Conservation (phyloP, 352 stramenopile species). For the Globisporangium parvum region DNA sequence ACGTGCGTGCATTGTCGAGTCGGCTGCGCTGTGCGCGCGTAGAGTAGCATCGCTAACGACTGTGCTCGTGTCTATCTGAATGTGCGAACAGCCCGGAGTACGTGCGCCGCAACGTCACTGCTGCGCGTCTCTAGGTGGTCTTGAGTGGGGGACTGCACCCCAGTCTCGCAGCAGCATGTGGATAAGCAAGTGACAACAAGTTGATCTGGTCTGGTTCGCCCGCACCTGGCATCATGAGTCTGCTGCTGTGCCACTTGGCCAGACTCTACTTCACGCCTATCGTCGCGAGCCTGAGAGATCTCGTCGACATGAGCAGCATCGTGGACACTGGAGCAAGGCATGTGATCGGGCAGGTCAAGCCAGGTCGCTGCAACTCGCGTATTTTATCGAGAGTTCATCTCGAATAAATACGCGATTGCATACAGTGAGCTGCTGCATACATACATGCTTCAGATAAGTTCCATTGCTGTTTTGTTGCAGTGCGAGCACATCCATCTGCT, state of each 20-base stretch:
- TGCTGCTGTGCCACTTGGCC: too few species aligned
- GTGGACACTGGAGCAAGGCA: too few species aligned
- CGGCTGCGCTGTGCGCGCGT: not conserved
- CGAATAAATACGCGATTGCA: too few species aligned
- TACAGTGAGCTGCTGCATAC: not conserved
- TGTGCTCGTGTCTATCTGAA: not conserved
- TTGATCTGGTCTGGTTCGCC: too few species aligned
- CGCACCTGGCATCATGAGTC: too few species aligned
- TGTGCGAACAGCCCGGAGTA: slow-evolving; percentile 21
- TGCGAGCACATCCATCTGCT: not conserved
- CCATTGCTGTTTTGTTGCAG: slow-evolving; percentile 1
- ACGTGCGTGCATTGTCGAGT: slow-evolving; percentile 27
- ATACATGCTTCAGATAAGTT: not conserved
- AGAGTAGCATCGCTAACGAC: not conserved
- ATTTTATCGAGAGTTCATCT: too few species aligned
- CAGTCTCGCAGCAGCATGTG: not conserved
- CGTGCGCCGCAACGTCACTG: slow-evolving; percentile 20
- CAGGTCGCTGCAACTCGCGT: too few species aligned
- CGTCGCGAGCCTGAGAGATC: too few species aligned
- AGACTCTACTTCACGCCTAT: too few species aligned
- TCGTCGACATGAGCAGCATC: too few species aligned
- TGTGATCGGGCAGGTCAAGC: too few species aligned
- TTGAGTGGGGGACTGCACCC: not conserved
- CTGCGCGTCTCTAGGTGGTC: slow-evolving; percentile 9
- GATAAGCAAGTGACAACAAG: too few species aligned